phyloP scores from a whole-genome alignment of 2,329 filamentous ascomycete genomes.

The Penicillium paneum region DNA sequence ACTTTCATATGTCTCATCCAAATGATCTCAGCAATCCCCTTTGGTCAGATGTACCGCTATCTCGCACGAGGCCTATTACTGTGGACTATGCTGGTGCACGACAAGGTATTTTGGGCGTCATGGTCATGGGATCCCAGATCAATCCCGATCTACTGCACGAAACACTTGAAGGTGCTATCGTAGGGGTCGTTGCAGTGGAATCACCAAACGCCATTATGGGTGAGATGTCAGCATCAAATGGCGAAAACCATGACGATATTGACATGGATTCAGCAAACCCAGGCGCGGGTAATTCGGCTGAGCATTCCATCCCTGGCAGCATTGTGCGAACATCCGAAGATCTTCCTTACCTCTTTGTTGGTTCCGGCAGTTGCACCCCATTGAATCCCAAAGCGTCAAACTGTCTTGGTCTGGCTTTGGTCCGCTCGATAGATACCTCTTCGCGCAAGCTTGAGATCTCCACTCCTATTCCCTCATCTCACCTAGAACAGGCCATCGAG shows the following conservation, averaged over 20 bases:
- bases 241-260: conserved; percentile 14
- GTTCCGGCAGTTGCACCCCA: conserved; percentile 40
- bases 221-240: conserved; percentile 7
- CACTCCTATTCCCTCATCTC: conserved; percentile 45
- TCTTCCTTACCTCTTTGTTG: conserved; percentile 52
- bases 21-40: conserved; percentile 27
- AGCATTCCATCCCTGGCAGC: conserved; percentile 7
- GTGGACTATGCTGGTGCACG: conserved; percentile 48
- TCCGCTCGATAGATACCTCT: conserved; percentile 42
- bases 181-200: conserved; percentile 53
- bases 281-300: neutral
- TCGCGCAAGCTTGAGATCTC: conserved; percentile 46
- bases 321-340: conserved; percentile 45
- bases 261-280: conserved; percentile 19
- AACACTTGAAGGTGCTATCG: conserved; percentile 53
- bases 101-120: conserved; percentile 50
- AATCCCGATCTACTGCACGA: conserved; percentile 48
- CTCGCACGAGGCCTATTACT: conserved; percentile 46
- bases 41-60: conserved; percentile 50
- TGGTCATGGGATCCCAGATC: conserved; percentile 51
- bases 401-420: conserved; percentile 51
- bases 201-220: conserved; percentile 34
- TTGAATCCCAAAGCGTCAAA: conserved; percentile 49
- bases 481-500: conserved; percentile 31
- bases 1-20: conserved; percentile 52